Evolutionary conservation across 345 rosid genomes (phyloP), one percentile per base, ranked within the genome.

Genomic region (Ricinus communis): DNA sequence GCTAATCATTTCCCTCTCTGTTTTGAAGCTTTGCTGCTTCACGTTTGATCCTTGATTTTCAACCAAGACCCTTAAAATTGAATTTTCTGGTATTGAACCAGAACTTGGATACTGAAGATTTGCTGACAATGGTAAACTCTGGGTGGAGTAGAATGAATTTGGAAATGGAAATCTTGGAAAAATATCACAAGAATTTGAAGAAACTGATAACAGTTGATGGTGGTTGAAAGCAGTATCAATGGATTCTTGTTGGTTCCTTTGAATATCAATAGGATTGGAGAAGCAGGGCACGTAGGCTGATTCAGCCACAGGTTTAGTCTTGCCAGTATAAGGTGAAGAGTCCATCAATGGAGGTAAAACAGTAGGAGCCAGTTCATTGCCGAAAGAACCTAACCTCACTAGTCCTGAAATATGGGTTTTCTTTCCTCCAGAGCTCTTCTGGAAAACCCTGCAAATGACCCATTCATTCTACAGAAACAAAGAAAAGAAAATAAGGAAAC

Each of bases 381-480:
- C 74, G 70, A 69, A 75, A 18, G 90, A 75, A 30, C 81, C 78
- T 45, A 75, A 40, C 65, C 83, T 67, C 52, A 71, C 69, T 8
- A 62, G 65, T 2, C 87, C 85, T 4, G 96, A 82, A 62, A 91
- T 79, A n/a, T 86, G 91, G 10, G 66, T 86, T 78, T 87, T 94
- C 84, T 86, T 87, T 46, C 90, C 97, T 24, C 86, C 95, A 8
- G 65, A 77, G 68, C 76, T 79, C 86, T 94, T 94, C 15, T 91
- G 88, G 74, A 93, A 91, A 14, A 94, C 89, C 81, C 98, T 83
- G 72, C 91, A 87, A 65, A 93, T 88, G 74, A 93, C 97, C 96
- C 98, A 93, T 70, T 93, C 98, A 72, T 90, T 91, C 98, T 91
- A 70, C 84, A 66, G 60, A 71, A 12, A 11, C 25, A 57, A 28